These are phyloP conservation scores for Tetragonia tetragonoides DNA, from an alignment of 148 eudicot species.

Conservation along the genomic window DNA sequence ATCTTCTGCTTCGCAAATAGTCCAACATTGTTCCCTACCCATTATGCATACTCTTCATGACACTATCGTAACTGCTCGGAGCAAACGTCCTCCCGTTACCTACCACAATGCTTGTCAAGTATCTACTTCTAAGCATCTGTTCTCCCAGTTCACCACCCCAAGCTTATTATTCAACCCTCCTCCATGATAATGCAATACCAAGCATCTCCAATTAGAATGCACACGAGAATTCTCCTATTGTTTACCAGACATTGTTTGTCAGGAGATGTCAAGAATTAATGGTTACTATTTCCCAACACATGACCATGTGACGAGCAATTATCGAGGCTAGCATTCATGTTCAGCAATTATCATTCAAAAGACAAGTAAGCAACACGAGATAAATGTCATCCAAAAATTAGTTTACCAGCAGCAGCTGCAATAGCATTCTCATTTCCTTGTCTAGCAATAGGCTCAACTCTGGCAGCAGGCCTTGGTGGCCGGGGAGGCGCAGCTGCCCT, in stretches of 20 bases:
- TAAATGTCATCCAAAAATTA: neutral
- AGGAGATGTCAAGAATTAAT: neutral
- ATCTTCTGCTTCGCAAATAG: too few relatives aligned
- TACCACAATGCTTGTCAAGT: too few relatives aligned
- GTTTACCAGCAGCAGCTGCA: conserved; percentile 46
- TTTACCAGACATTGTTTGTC: neutral
- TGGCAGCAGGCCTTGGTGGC: conserved; percentile 70
- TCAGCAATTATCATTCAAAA: conserved; percentile 1
- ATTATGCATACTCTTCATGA: too few relatives aligned
- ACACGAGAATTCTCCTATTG: neutral
- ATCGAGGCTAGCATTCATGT: neutral
- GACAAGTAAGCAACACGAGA: neutral
- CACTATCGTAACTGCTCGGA: too few relatives aligned
- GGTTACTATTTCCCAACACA: neutral
- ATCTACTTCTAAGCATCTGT: too few relatives aligned
- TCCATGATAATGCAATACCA: neutral
- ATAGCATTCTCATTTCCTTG: conserved; percentile 42
- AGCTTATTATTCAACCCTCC: neutral
- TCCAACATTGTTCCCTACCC: too few relatives aligned
- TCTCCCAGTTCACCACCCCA: neutral
- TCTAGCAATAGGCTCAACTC: conserved; percentile 42
- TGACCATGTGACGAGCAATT: neutral
- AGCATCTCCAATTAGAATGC: too few relatives aligned
- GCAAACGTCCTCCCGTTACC: too few relatives aligned
- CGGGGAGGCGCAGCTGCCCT: conserved; percentile 96